Percentiles rank a stretch among this genome's conserved stretches.
Evolutionary conservation across 371 early-diverging fungal genomes (phyloP).

Genomic region (Haplosporangium sp.): DNA sequence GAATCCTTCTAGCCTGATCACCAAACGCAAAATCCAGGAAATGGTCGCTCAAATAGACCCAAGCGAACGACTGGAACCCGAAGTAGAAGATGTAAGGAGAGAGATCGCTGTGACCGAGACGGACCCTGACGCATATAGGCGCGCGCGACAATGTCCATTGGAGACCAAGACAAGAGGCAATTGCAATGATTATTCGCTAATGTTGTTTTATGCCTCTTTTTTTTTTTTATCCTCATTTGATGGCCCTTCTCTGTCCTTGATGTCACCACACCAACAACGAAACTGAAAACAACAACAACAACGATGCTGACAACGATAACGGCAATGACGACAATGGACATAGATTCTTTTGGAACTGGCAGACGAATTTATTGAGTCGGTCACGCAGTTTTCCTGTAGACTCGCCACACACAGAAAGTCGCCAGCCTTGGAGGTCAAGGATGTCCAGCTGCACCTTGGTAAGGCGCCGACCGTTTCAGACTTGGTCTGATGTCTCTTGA

Average conservation of each 20-base stretch:
- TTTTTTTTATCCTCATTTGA: too few species aligned
- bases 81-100: conserved; percentile 85
- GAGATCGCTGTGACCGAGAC: too few species aligned
- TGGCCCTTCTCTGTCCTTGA: too few species aligned
- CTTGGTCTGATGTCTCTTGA: too few species aligned
- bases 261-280: too few species aligned
- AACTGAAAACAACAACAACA: neutral
- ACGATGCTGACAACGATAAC: neutral
- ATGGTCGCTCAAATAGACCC: conserved; percentile 91
- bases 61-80: conserved; percentile 84
- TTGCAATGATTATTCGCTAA: too few species aligned
- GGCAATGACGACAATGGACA: conserved; percentile 22
- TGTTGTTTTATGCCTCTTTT: too few species aligned
- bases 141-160: too few species aligned
- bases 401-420: conserved; percentile 93
- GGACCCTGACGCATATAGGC: too few species aligned
- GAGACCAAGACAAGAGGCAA: too few species aligned
- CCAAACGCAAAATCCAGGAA: conserved; percentile 89
- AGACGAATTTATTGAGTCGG: conserved; percentile 93
- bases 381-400: conserved; percentile 86
- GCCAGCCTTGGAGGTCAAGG: conserved; percentile 87
- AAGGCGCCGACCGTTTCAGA: conserved; percentile 5
- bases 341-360: conserved; percentile 89
- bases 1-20: conserved; percentile 62
- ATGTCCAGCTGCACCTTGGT: conserved; percentile 92